These are phyloP conservation scores for Naegleria fowleri DNA, from an alignment of 208 protist genomes.

Conservation along the genomic window DNA sequence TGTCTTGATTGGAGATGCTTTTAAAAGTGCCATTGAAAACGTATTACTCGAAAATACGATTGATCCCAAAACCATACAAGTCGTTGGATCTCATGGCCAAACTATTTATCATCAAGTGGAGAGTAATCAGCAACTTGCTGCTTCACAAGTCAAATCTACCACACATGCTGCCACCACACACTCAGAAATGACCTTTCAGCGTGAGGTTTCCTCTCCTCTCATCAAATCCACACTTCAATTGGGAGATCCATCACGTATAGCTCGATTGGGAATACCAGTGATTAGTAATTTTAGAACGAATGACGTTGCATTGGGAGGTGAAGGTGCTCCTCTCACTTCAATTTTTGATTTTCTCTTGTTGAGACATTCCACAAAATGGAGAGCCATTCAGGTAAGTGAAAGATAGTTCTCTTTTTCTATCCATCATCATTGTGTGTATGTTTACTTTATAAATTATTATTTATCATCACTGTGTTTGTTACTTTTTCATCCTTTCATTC, in stretches of 20 bases:
- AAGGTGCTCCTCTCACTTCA: constrained; percentile 17
- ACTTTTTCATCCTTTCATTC: too few species aligned
- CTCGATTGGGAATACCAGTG: background rate
- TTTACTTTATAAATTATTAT: too few species aligned
- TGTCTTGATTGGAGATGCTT: background rate
- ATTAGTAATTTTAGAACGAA: constrained; percentile 1
- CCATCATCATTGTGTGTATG: too few species aligned
- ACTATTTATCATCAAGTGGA: constrained; percentile 28
- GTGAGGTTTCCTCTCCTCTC: too few species aligned
- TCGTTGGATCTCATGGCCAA: constrained; percentile 28
- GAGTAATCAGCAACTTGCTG: background rate
- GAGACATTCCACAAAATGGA: background rate
- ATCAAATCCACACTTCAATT: constrained; percentile 23
- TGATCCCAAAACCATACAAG: background rate
- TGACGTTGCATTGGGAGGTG: constrained; percentile 29
- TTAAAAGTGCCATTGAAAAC: background rate
- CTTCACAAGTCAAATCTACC: background rate
- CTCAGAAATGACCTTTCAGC: too few species aligned
- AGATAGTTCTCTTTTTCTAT: too few species aligned
- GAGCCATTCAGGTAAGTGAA: background rate
- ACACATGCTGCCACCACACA: too few species aligned
- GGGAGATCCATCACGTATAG: background rate
- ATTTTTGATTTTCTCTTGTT: background rate
- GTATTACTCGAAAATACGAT: background rate
- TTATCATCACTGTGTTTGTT: too few species aligned